Evolutionary conservation across 1,284 basidiomycete genomes (phyloP).

Genomic region (Ustilago sp.): DNA sequence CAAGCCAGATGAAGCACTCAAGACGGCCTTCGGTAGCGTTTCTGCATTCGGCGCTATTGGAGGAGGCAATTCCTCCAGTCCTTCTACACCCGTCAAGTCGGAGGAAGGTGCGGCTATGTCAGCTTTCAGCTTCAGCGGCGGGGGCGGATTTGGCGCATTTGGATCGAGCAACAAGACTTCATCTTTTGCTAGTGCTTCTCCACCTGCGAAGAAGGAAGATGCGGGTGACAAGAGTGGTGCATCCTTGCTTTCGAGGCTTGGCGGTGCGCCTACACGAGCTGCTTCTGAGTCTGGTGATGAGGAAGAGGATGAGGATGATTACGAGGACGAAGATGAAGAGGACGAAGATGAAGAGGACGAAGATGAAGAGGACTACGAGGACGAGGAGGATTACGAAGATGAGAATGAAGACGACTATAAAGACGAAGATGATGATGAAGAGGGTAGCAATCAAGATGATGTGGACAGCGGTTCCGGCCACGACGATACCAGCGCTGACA

Average conservation of each 20-base stretch:
- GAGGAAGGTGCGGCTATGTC: constrained; percentile 15
- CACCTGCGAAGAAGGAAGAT: constrained; percentile 3
- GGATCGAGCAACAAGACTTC: constrained; percentile 19
- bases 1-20: not conserved
- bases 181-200: constrained; percentile 22
- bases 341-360: constrained; percentile 73
- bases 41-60: constrained; percentile 18
- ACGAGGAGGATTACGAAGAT: constrained; percentile 41
- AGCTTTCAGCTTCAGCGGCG: constrained; percentile 19
- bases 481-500: constrained; percentile 14
- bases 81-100: constrained; percentile 2
- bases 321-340: constrained; percentile 70
- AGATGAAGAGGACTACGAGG: constrained; percentile 70
- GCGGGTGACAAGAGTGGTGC: constrained; percentile 9
- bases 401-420: constrained; percentile 50
- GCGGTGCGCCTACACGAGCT: constrained; percentile 47
- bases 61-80: not conserved
- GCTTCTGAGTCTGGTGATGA: constrained; percentile 75
- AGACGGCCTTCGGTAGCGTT: constrained; percentile 16
- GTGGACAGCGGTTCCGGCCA: constrained; percentile 11
- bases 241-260: constrained; percentile 25
- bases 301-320: constrained; percentile 70
- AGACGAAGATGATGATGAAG: constrained; percentile 59
- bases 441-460: constrained; percentile 24
- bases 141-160: constrained; percentile 28